A percentile compares a stretch with the other conserved stretches of the same genome.
phyloP scores from a whole-genome alignment of 1,284 basidiomycete species.

The Marasmius oreades region DNA sequence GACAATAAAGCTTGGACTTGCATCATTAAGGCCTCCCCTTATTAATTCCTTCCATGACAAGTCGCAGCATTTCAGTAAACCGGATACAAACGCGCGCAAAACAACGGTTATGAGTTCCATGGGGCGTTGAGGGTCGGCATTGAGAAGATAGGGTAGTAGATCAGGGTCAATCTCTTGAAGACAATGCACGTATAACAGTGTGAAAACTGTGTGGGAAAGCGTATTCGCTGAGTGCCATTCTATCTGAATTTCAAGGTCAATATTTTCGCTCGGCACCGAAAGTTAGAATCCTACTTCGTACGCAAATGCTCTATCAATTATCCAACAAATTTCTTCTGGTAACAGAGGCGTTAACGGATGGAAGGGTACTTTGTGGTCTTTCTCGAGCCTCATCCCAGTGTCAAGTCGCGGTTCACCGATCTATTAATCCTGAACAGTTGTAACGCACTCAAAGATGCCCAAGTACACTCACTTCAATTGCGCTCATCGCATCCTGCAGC shows the following conservation, averaged over 20 bases:
- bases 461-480: constrained; percentile 24
- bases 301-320: constrained; percentile 76
- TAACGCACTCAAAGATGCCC: constrained; percentile 47
- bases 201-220: constrained; percentile 84
- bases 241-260: constrained; percentile 51
- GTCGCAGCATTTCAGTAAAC: constrained; percentile 81
- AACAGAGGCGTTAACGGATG: constrained; percentile 62
- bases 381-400: constrained; percentile 62
- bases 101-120: constrained; percentile 65
- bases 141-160: constrained; percentile 30
- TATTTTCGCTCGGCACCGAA: neutral
- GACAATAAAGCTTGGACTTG: constrained; percentile 34
- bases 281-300: constrained; percentile 63
- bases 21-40: constrained; percentile 73
- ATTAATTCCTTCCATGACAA: constrained; percentile 78
- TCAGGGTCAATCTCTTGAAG: constrained; percentile 61
- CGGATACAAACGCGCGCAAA: constrained; percentile 68
- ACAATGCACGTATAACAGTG: constrained; percentile 75
- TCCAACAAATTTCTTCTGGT: constrained; percentile 81
- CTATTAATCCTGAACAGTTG: constrained; percentile 34
- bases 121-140: constrained; percentile 40
- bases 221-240: constrained; percentile 85
- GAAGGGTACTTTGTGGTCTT: constrained; percentile 48
- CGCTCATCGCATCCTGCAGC: constrained; percentile 86
- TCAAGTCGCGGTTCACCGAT: constrained; percentile 91